A percentile compares a stretch with the other conserved stretches of the same genome.
Conservation (phyloP, 1,284 basidiomycete species). For the Ustilago vetiveriae region DNA sequence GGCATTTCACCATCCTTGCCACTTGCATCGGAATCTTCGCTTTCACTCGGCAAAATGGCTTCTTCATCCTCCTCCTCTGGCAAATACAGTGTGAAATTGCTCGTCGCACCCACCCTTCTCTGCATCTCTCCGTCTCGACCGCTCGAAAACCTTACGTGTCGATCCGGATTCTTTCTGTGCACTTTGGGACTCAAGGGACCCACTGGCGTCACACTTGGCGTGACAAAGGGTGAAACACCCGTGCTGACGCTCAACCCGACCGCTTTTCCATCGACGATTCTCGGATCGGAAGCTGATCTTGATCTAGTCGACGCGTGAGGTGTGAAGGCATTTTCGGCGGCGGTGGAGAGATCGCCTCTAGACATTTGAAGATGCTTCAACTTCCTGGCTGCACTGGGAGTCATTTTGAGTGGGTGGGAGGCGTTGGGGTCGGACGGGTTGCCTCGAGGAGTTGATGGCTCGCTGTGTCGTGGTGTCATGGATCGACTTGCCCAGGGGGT, state of each 20-base stretch:
- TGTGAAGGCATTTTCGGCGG: constrained; percentile 31
- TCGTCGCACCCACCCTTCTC: constrained; percentile 25
- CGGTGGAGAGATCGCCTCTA: constrained; percentile 31
- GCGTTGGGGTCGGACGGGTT: neutral
- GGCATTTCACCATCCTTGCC: constrained; percentile 51
- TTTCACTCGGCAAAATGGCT: constrained; percentile 21
- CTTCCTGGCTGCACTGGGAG: constrained; percentile 52
- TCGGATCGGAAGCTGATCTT: constrained; percentile 10
- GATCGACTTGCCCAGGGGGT: constrained; percentile 49
- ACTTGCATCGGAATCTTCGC: constrained; percentile 46
- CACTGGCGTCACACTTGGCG: constrained; percentile 30
- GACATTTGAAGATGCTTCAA: constrained; percentile 56
- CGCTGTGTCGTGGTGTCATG: constrained; percentile 48
- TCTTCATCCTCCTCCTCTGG: constrained; percentile 34
- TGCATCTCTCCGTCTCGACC: constrained; percentile 11
- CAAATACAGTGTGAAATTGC: constrained; percentile 42
- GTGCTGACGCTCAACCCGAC: constrained; percentile 34
- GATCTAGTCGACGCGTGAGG: constrained; percentile 1
- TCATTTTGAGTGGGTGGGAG: constrained; percentile 30
- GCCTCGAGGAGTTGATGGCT: constrained; percentile 36
- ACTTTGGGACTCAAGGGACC: constrained; percentile 22
- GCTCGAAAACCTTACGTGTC: constrained; percentile 32
- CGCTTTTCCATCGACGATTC: constrained; percentile 33
- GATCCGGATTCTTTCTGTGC: constrained; percentile 13
- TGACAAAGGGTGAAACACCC: constrained; percentile 21